phyloP scores from a whole-genome alignment of 1,139 yeast genomes.

The Protomyces arabidopsidicola region DNA sequence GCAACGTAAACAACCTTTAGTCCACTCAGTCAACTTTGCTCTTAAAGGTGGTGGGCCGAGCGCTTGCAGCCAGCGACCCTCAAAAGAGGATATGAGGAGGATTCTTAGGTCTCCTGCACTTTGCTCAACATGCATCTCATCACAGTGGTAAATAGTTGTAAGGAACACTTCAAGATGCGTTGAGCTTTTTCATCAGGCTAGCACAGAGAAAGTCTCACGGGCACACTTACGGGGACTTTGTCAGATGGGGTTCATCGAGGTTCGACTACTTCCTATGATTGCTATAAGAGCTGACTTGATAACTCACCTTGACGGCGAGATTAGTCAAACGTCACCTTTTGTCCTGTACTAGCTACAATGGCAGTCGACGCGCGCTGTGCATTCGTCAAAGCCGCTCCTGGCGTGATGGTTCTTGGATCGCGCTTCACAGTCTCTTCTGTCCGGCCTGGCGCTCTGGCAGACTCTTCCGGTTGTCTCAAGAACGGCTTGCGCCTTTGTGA shows the following conservation, averaged over 20 bases:
- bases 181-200: too few relatives aligned
- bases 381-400: conserved; percentile 80
- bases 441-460: background rate
- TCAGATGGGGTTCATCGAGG: too few relatives aligned
- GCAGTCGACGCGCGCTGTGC: conserved; percentile 91
- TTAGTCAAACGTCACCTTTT: conserved; percentile 63
- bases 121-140: background rate
- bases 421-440: conserved; percentile 22
- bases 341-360: conserved; percentile 85
- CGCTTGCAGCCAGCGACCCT: conserved; percentile 2
- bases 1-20: background rate
- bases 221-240: too few relatives aligned
- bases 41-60: background rate
- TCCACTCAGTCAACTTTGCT: conserved; percentile 1
- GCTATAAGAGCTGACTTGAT: too few relatives aligned
- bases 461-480: conserved; percentile 34
- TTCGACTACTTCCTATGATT: too few relatives aligned
- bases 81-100: background rate
- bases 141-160: background rate
- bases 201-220: too few relatives aligned
- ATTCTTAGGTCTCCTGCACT: conserved; percentile 1
- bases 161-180: background rate
- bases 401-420: conserved; percentile 46
- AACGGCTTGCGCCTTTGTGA: conserved; percentile 63
- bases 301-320: background rate